phyloP scores from a whole-genome alignment of 495 filamentous ascomycete species.

The Annulohypoxylon nitens region DNA sequence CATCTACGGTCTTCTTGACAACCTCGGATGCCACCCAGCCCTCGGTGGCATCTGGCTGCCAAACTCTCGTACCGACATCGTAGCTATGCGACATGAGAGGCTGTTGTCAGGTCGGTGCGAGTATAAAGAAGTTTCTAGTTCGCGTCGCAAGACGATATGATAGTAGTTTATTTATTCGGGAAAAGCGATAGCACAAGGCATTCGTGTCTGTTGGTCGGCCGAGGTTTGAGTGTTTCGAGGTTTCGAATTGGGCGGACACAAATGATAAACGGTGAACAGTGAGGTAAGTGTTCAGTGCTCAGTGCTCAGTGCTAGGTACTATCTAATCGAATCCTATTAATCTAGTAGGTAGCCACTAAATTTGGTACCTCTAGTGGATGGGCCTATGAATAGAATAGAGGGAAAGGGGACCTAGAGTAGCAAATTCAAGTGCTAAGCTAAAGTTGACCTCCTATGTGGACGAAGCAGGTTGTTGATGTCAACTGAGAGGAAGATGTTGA shows the following conservation, averaged over 20 bases:
- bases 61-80: slow-evolving; percentile 96
- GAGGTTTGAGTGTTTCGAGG: slow-evolving; percentile 16
- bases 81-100: slow-evolving; percentile 91
- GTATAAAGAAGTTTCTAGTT: slow-evolving; percentile 31
- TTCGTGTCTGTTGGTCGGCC: slow-evolving; percentile 46
- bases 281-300: neutral
- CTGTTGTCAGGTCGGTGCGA: slow-evolving; percentile 33
- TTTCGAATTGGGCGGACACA: slow-evolving; percentile 23
- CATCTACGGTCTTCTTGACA: slow-evolving; percentile 84
- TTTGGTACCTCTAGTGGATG: slow-evolving; percentile 6
- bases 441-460: slow-evolving; percentile 32
- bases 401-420: slow-evolving; percentile 14
- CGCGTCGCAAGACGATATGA: slow-evolving; percentile 40
- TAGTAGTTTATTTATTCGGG: slow-evolving; percentile 37
- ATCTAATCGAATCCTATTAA: slow-evolving; percentile 28
- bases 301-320: neutral
- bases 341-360: slow-evolving; percentile 26
- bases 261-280: slow-evolving; percentile 19
- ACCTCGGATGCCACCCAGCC: slow-evolving; percentile 98
- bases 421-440: neutral
- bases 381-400: slow-evolving; percentile 7
- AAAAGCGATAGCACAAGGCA: slow-evolving; percentile 48
- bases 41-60: slow-evolving; percentile 95
- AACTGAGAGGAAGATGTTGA: slow-evolving; percentile 35
- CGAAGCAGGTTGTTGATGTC: slow-evolving; percentile 12